Evolutionary conservation across 2,329 filamentous ascomycete genomes (phyloP).

Genomic region (Simplicillium sp.): DNA sequence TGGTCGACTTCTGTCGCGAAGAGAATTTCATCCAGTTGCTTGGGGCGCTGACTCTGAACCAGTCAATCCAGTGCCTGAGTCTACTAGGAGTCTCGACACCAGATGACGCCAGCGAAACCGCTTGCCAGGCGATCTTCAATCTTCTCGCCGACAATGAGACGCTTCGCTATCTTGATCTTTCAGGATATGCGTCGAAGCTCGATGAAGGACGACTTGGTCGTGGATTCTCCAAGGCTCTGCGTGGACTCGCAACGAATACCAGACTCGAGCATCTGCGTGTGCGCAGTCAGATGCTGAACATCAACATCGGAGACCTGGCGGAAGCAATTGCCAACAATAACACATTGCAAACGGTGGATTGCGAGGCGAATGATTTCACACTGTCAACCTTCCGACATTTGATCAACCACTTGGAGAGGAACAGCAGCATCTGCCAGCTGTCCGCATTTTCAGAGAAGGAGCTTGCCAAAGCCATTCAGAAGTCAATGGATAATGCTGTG

Average conservation of each 20-base stretch:
- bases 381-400: constrained; percentile 39
- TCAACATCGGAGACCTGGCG: constrained; percentile 43
- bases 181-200: constrained; percentile 46
- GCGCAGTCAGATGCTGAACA: constrained; percentile 45
- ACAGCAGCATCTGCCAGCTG: constrained; percentile 32
- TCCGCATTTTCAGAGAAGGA: constrained; percentile 29
- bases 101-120: constrained; percentile 32
- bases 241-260: constrained; percentile 33
- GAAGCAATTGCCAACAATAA: constrained; percentile 38
- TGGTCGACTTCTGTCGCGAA: constrained; percentile 47
- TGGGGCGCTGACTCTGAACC: constrained; percentile 38
- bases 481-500: constrained; percentile 18
- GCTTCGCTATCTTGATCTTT: constrained; percentile 44
- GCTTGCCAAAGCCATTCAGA: constrained; percentile 23
- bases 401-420: constrained; percentile 31
- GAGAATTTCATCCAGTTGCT: constrained; percentile 41
- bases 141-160: constrained; percentile 43
- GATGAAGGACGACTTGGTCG: constrained; percentile 47
- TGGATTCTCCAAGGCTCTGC: constrained; percentile 40
- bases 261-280: constrained; percentile 41
- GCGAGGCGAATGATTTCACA: constrained; percentile 45
- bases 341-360: constrained; percentile 42
- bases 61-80: constrained; percentile 40
- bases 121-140: constrained; percentile 36
- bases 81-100: constrained; percentile 44